Evolutionary conservation across 2,329 filamentous ascomycete genomes (phyloP).

Genomic region (Paraconiothyrium brasiliense): DNA sequence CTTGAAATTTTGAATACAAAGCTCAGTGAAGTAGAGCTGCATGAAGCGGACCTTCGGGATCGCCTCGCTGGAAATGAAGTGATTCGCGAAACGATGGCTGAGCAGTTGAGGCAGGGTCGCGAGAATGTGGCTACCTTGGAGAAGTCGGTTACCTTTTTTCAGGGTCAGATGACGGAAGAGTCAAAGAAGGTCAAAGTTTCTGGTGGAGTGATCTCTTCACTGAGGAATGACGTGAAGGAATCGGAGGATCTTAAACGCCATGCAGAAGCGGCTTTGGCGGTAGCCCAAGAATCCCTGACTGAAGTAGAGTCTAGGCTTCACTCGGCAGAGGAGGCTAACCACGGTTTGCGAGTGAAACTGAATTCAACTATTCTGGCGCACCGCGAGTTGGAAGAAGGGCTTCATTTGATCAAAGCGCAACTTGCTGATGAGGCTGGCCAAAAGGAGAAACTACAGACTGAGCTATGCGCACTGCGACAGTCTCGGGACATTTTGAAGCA

Average conservation of each 20-base stretch:
- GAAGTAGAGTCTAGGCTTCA: slow-evolving; percentile 28
- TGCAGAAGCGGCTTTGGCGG: slow-evolving; percentile 34
- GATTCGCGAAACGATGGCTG: slow-evolving; percentile 24
- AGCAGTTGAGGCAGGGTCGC: slow-evolving; percentile 32
- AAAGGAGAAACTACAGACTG: slow-evolving; percentile 29
- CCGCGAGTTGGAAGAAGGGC: slow-evolving; percentile 31
- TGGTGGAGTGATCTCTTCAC: slow-evolving; percentile 30
- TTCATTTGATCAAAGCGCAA: slow-evolving; percentile 23
- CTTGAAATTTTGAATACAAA: slow-evolving; percentile 28
- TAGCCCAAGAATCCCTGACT: slow-evolving; percentile 26
- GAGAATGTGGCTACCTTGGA: slow-evolving; percentile 34
- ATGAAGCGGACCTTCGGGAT: slow-evolving; percentile 34
- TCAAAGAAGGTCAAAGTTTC: slow-evolving; percentile 34
- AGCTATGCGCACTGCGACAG: slow-evolving; percentile 31
- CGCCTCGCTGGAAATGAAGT: slow-evolving; percentile 35
- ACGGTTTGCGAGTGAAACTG: slow-evolving; percentile 34
- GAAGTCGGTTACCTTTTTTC: slow-evolving; percentile 33
- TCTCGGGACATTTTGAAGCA: slow-evolving; percentile 28
- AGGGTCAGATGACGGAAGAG: slow-evolving; percentile 35
- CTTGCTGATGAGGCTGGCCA: slow-evolving; percentile 24
- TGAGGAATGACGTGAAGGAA: slow-evolving; percentile 37
- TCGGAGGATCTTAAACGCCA: slow-evolving; percentile 31
- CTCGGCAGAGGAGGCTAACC: slow-evolving; percentile 26
- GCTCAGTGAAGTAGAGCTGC: slow-evolving; percentile 31
- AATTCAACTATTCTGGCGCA: slow-evolving; percentile 28